Conservation (phyloP, 2,329 filamentous ascomycete genomes). For the Arthrobotrys musiformis region DNA sequence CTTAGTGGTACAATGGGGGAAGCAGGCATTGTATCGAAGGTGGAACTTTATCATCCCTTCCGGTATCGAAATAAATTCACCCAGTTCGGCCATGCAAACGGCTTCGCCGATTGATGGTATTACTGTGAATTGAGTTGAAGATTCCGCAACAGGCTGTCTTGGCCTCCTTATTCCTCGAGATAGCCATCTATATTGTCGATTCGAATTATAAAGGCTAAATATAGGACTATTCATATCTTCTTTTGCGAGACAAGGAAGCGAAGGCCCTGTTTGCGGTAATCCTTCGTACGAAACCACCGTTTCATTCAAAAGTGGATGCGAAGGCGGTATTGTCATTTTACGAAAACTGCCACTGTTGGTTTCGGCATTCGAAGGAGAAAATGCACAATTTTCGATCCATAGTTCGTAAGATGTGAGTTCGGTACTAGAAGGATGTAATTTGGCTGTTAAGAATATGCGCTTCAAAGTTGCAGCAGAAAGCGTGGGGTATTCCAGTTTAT, state of each 20-base stretch:
- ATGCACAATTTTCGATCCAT: neutral
- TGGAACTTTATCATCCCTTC: neutral
- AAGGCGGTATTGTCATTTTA: neutral
- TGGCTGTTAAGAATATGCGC: neutral
- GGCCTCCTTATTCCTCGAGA: neutral
- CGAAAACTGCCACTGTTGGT: neutral
- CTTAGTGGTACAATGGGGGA: neutral
- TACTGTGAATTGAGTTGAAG: neutral
- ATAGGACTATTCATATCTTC: neutral
- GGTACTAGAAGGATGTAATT: neutral
- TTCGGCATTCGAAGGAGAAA: neutral
- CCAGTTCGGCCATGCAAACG: neutral
- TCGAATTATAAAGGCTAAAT: neutral
- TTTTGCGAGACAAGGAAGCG: neutral
- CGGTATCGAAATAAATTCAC: neutral
- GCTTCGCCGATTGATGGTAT: neutral
- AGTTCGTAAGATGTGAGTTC: neutral
- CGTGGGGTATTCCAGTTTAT: neutral
- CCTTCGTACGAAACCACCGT: neutral
- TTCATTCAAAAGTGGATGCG: neutral
- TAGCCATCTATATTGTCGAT: too few relatives aligned
- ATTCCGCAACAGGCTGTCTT: too few relatives aligned
- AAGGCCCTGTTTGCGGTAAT: neutral
- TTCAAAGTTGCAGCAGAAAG: neutral
- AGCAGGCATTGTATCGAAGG: neutral